Percentiles rank a stretch among this genome's conserved stretches.
These are phyloP conservation scores for Aspergillus ibericus DNA, from an alignment of 2,329 filamentous ascomycete genomes.

Conservation along the genomic window DNA sequence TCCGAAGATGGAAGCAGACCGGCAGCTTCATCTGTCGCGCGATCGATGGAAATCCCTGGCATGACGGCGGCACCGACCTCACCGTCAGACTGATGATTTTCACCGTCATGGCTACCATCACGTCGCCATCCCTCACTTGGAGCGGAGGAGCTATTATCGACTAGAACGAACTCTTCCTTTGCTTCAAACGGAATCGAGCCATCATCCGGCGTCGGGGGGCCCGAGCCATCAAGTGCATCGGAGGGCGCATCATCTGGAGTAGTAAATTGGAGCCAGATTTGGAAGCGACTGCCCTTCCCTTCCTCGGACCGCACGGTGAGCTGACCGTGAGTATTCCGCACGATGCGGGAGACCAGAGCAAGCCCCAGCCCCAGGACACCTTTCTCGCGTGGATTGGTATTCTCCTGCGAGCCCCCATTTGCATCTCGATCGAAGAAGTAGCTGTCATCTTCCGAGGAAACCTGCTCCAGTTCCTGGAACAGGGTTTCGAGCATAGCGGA, in stretches of 20 bases:
- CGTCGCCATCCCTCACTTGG: background rate
- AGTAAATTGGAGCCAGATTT: constrained; percentile 74
- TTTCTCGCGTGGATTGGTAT: constrained; percentile 24
- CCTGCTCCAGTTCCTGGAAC: constrained; percentile 66
- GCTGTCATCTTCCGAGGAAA: constrained; percentile 57
- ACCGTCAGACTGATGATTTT: constrained; percentile 8
- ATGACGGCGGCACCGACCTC: constrained; percentile 3
- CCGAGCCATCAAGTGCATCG: background rate
- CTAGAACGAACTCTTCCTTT: constrained; percentile 41
- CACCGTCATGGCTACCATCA: background rate
- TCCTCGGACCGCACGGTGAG: constrained; percentile 79
- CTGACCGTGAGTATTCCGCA: constrained; percentile 90
- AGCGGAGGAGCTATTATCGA: constrained; percentile 25
- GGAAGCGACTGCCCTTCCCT: constrained; percentile 78
- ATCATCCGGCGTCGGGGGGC: constrained; percentile 9
- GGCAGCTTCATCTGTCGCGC: background rate
- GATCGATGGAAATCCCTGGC: constrained; percentile 18
- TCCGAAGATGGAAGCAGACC: background rate
- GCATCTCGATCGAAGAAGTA: constrained; percentile 39
- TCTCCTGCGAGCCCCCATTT: constrained; percentile 12
- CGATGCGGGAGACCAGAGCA: constrained; percentile 81
- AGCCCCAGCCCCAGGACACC: constrained; percentile 74
- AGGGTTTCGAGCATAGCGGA: constrained; percentile 57
- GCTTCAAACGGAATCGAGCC: constrained; percentile 7
- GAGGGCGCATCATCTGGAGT: constrained; percentile 46